phyloP scores from a whole-genome alignment of 202 grass and related monocot species.

The Zizania palustris region DNA sequence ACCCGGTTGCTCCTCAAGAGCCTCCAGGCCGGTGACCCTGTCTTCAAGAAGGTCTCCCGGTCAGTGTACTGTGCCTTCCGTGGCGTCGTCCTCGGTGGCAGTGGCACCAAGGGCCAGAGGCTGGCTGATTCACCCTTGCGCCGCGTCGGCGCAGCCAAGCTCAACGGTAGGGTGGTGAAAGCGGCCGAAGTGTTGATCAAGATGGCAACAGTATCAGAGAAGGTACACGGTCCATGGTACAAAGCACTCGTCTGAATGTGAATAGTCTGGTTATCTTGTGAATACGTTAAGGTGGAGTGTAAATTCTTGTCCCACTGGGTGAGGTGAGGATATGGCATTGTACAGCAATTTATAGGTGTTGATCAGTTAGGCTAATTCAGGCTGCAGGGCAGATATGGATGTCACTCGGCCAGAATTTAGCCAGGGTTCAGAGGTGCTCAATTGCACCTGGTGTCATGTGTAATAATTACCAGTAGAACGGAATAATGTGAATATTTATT shows the following conservation, averaged over 20 bases:
- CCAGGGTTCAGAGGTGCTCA: conserved; percentile 23
- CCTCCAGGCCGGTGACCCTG: conserved; percentile 57
- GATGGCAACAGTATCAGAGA: conserved; percentile 54
- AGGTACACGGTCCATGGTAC: conserved; percentile 86
- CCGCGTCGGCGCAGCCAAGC: conserved; percentile 50
- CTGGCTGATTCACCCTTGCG: conserved; percentile 61
- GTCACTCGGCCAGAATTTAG: conserved; percentile 42
- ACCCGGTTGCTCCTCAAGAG: conserved; percentile 78
- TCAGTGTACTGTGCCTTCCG: conserved; percentile 66
- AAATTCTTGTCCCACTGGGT: conserved; percentile 49
- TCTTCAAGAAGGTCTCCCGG: conserved; percentile 73
- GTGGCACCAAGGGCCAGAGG: conserved; percentile 53
- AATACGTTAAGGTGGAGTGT: conserved; percentile 45
- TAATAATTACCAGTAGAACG: not conserved
- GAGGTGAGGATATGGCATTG: conserved; percentile 36
- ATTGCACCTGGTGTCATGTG: conserved; percentile 1
- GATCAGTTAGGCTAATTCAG: conserved; percentile 17
- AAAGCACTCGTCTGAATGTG: conserved; percentile 57
- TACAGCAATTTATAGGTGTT: conserved; percentile 50
- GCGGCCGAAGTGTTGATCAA: conserved; percentile 53
- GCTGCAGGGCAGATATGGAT: conserved; percentile 51
- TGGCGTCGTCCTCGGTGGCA: conserved; percentile 59
- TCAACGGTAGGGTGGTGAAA: conserved; percentile 55
- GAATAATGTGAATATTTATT: no score
- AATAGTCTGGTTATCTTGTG: conserved; percentile 47